Evolutionary conservation across 345 rosid genomes (phyloP).

Genomic region (Pelargonium nanum): DNA sequence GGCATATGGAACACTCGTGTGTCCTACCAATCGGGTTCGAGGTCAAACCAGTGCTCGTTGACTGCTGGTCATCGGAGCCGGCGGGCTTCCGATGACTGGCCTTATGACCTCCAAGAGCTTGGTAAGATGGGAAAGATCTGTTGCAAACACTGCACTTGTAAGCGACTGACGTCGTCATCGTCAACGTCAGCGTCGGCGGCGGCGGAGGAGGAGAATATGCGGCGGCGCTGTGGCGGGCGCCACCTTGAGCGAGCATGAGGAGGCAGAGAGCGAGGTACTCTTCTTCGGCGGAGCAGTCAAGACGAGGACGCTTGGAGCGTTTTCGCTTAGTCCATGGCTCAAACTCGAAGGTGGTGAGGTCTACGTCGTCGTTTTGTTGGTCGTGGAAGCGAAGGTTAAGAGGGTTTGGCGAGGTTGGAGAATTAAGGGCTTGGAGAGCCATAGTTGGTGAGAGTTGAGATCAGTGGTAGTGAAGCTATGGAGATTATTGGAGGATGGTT

Average conservation of each 20-base stretch:
- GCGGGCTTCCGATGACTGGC: conserved; percentile 16
- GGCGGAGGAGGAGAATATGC: conserved; percentile 14
- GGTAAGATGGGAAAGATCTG: conserved; percentile 19
- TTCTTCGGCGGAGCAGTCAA: conserved; percentile 36
- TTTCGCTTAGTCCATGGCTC: conserved; percentile 60
- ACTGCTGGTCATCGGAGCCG: conserved; percentile 1
- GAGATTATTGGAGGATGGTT: no score
- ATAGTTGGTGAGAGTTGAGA: no score
- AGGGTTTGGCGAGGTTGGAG: conserved; percentile 8
- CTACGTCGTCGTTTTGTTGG: conserved; percentile 1
- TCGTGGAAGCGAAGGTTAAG: neutral
- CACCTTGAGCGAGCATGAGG: conserved; percentile 64
- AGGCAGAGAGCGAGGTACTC: conserved; percentile 77
- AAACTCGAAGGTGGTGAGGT: neutral
- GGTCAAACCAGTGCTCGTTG: no score
- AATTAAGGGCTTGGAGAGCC: conserved; percentile 20
- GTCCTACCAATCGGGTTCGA: conserved; percentile 27
- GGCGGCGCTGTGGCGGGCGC: conserved; percentile 1
- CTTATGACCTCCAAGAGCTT: conserved; percentile 24
- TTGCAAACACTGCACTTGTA: conserved; percentile 18
- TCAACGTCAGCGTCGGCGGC: conserved; percentile 2
- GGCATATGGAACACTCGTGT: conserved; percentile 66
- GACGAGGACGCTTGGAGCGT: conserved; percentile 50
- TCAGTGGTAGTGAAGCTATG: no score
- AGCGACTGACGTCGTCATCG: no score